Conservation (phyloP, 1,139 yeast species). For the Blastobotrys apis region DNA sequence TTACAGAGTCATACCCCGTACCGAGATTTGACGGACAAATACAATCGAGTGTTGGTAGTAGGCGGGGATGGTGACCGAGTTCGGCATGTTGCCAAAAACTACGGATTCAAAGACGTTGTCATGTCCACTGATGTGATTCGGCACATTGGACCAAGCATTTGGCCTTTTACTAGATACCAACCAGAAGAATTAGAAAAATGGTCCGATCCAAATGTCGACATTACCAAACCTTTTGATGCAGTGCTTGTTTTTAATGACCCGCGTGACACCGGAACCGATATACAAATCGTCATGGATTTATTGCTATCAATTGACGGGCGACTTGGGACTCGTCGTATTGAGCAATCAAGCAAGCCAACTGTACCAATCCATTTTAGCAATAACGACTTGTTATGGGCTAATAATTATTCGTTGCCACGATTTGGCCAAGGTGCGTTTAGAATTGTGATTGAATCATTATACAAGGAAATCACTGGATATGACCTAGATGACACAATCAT, state of each 20-base stretch:
- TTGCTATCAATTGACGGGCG: slow-evolving; percentile 60
- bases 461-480: slow-evolving; percentile 48
- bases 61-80: slow-evolving; percentile 77
- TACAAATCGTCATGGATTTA: slow-evolving; percentile 72
- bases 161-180: slow-evolving; percentile 67
- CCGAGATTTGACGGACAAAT: slow-evolving; percentile 52
- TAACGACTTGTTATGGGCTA: slow-evolving; percentile 88
- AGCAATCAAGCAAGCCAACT: slow-evolving; percentile 44
- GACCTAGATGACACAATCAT: slow-evolving; percentile 54
- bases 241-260: slow-evolving; percentile 88
- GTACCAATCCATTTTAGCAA: slow-evolving; percentile 83
- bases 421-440: slow-evolving; percentile 93
- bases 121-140: slow-evolving; percentile 68
- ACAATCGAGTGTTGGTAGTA: slow-evolving; percentile 65
- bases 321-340: slow-evolving; percentile 56
- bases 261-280: slow-evolving; percentile 81
- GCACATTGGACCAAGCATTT: slow-evolving; percentile 41
- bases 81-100: slow-evolving; percentile 62
- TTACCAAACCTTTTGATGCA: slow-evolving; percentile 60
- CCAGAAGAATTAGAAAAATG: slow-evolving; percentile 45
- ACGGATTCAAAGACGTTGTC: slow-evolving; percentile 79
- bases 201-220: slow-evolving; percentile 39
- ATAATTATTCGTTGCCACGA: slow-evolving; percentile 71
- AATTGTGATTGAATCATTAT: slow-evolving; percentile 58
- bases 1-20: slow-evolving; percentile 93